These are phyloP conservation scores for Phlebopus sp. DNA, from an alignment of 1,284 basidiomycete species.

Conservation along the genomic window DNA sequence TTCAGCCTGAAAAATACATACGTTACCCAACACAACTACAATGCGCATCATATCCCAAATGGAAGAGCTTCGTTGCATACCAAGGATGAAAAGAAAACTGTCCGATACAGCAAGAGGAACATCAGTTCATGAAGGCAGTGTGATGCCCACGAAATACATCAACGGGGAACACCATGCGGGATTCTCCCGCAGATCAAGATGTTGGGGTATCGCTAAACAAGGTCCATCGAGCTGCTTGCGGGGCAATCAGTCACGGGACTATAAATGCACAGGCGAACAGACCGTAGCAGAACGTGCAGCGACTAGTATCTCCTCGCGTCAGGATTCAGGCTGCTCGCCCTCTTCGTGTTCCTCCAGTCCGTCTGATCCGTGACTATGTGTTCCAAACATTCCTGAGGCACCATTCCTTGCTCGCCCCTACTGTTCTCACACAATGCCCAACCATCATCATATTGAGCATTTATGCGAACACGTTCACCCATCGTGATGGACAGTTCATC, in stretches of 20 bases:
- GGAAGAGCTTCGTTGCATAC: conserved; percentile 1
- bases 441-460: conserved; percentile 66
- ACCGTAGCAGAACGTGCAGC: conserved; percentile 11
- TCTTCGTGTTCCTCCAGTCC: conserved; percentile 25
- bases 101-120: conserved; percentile 10
- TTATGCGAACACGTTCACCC: conserved; percentile 55
- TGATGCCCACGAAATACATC: not conserved
- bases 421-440: conserved; percentile 61
- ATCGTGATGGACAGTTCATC: conserved; percentile 63
- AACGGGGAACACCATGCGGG: not conserved
- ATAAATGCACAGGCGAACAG: not conserved
- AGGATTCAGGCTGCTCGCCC: conserved; percentile 27
- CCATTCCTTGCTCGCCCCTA: conserved; percentile 59
- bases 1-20: no score
- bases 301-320: conserved; percentile 22
- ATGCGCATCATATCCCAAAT: not conserved
- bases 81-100: not conserved
- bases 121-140: conserved; percentile 1
- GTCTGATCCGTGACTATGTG: conserved; percentile 15
- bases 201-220: conserved; percentile 20
- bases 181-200: conserved; percentile 3
- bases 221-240: not conserved
- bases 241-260: conserved; percentile 1
- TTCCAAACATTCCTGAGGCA: conserved; percentile 63
- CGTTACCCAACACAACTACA: conserved; percentile 18